A percentile compares a stretch with the other conserved stretches of the same genome.
Evolutionary conservation across 1,284 basidiomycete species (phyloP).

Genomic region (Ustilago loliicola): DNA sequence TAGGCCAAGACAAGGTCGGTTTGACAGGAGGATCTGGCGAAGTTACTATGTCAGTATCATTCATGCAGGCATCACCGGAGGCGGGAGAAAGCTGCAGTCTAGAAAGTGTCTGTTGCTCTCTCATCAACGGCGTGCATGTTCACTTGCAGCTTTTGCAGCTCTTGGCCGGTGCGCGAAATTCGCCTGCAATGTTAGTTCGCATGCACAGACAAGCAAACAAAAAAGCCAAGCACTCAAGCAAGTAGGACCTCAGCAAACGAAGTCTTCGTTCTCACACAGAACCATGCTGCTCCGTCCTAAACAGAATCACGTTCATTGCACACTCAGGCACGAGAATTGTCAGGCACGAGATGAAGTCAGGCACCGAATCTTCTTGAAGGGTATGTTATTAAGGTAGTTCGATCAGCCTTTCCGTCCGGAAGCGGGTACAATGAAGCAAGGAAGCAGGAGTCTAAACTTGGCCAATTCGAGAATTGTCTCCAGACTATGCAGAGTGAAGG

Average conservation of each 20-base stretch:
- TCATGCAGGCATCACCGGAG: slow-evolving; percentile 12
- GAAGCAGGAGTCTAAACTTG: not conserved
- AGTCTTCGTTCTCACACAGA: too few relatives aligned
- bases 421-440: not conserved
- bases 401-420: not conserved
- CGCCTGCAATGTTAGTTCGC: not conserved
- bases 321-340: not conserved
- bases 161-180: slow-evolving; percentile 11
- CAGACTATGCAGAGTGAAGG: too few relatives aligned
- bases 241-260: too few relatives aligned
- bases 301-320: not conserved
- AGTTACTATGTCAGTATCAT: not conserved
- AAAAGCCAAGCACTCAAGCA: too few relatives aligned
- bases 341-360: not conserved
- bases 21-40: not conserved
- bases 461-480: too few relatives aligned
- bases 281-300: too few relatives aligned
- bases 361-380: not conserved
- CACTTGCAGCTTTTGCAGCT: not conserved
- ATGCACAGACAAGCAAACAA: not conserved
- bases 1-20: not conserved
- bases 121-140: slow-evolving; percentile 16
- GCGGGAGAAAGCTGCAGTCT: slow-evolving; percentile 6
- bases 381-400: slow-evolving; percentile 22
- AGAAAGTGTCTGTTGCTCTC: slow-evolving; percentile 17